Base-by-base conservation (phyloP, 345 rosid genomes). In the Brassica napus region DNA sequence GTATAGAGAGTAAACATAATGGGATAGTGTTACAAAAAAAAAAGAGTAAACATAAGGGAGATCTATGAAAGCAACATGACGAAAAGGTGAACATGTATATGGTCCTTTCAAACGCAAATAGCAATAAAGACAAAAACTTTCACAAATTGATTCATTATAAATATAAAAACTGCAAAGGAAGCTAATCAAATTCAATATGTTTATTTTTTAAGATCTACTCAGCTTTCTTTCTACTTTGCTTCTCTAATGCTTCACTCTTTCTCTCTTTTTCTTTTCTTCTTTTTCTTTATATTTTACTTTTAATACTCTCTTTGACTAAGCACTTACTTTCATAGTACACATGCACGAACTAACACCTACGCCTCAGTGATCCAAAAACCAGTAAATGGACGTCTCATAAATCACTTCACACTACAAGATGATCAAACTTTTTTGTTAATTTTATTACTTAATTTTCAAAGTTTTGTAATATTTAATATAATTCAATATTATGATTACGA, bases 311-410 rank as follows among this genome's bases (percentile, higher is more conserved):
- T 76, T 81, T 81, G 83, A 75, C 77, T 70, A 81, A 76, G 76
- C 83, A 75, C 83, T 71, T 65, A 76, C 83, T 75, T 70, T 75
- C 72, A 70, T 70, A 81, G 83, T 76, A 75, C 83, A 81, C 55
- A 75, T 75, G 80, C 73, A 70, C 80, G 72, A 75, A 70, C 69
- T 57, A 75, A 65, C 76, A 70, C 79, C 65, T 69, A 70, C 70
- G 52, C 83, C 78, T 67, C 74, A 66, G 44, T 79, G 61, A 73
- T 68, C 69, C 67, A 42, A 61, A 12, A 39, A 55, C 66, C 62
- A 23, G 76, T 81, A 71, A 75, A 57, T 71, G 57, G 69, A 42
- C 73, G 68, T 44, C 83, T 69, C 54, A 76, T 81, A 73, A 57
- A 31, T 75, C 83, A 63, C 39, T 30, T 75, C 72, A 75, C 76